phyloP scores from a whole-genome alignment of 805 yeast genomes.

The Ogataea thermomethanolica region DNA sequence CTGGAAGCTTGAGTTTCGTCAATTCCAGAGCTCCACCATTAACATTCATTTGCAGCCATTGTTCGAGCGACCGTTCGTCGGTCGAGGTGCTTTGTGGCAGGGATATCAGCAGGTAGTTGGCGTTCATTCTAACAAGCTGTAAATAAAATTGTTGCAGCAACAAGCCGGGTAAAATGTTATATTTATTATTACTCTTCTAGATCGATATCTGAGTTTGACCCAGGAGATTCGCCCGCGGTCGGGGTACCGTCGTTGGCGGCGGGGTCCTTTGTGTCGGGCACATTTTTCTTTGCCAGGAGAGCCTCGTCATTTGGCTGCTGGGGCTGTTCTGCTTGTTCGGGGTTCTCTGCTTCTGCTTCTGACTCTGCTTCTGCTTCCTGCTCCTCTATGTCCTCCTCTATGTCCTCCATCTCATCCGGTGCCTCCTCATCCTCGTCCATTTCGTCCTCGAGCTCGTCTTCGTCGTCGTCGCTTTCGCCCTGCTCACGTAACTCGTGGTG shows the following conservation, averaged over 20 bases:
- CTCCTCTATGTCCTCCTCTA: constrained; percentile 9
- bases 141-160: constrained; percentile 14
- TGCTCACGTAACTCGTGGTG: constrained; percentile 15
- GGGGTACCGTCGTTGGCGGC: constrained; percentile 1
- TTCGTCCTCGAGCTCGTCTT: constrained; percentile 6
- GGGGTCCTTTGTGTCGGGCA: neutral
- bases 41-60: constrained; percentile 55
- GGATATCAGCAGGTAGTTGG: constrained; percentile 29
- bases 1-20: constrained; percentile 62
- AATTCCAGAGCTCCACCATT: constrained; percentile 59
- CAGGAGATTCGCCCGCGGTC: neutral
- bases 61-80: constrained; percentile 27
- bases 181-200: constrained; percentile 12
- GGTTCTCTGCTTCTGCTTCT: constrained; percentile 8
- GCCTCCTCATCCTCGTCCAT: constrained; percentile 16
- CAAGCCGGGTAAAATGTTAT: constrained; percentile 14
- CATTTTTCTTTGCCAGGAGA: constrained; percentile 1
- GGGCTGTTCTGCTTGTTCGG: neutral
- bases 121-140: constrained; percentile 20
- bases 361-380: constrained; percentile 7
- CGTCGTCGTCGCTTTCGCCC: constrained; percentile 16
- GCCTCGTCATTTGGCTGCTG: no score
- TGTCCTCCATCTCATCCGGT: constrained; percentile 11
- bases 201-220: constrained; percentile 12
- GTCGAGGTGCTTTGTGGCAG: constrained; percentile 30